A percentile compares a stretch with the other conserved stretches of the same genome.
These are phyloP conservation scores for Pyricularia grisea DNA, from an alignment of 2,329 filamentous ascomycete genomes.

Conservation along the genomic window DNA sequence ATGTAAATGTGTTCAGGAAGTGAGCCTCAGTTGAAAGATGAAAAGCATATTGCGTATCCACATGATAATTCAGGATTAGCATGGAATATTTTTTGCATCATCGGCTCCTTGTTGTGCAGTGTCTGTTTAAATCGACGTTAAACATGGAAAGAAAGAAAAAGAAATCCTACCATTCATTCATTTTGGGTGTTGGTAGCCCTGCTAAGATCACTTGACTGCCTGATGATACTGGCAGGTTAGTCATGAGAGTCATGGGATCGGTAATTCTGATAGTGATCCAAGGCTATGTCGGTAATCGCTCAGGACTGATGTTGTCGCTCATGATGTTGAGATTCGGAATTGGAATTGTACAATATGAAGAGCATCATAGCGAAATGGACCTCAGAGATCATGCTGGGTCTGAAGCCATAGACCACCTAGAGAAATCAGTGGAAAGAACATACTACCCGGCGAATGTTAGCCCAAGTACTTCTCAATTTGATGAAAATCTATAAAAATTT, in stretches of 20 bases:
- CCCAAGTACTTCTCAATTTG: background rate
- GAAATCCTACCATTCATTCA: background rate
- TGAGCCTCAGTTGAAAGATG: constrained; percentile 71
- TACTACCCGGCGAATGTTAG: background rate
- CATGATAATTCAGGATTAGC: constrained; percentile 65
- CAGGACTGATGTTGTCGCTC: constrained; percentile 14
- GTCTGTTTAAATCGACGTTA: background rate
- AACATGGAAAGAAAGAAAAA: background rate
- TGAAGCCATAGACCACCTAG: background rate
- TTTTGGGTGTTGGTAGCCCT: background rate
- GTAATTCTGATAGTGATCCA: too few relatives aligned
- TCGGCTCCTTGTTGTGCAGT: constrained; percentile 20
- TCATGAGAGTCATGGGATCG: background rate
- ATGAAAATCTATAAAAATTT: constrained; percentile 3
- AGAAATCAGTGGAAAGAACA: constrained; percentile 5
- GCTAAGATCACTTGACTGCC: background rate
- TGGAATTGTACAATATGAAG: constrained; percentile 32
- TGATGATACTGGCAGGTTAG: background rate
- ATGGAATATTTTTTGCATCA: constrained; percentile 70
- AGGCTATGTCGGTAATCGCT: background rate
- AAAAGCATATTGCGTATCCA: constrained; percentile 67
- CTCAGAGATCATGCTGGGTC: background rate
- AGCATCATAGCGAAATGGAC: constrained; percentile 25
- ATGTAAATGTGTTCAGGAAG: constrained; percentile 14
- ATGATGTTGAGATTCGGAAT: constrained; percentile 24